A percentile compares a stretch with the other conserved stretches of the same genome.
Evolutionary conservation across 2,329 filamentous ascomycete species (phyloP).

Genomic region (Venturia asperata): DNA sequence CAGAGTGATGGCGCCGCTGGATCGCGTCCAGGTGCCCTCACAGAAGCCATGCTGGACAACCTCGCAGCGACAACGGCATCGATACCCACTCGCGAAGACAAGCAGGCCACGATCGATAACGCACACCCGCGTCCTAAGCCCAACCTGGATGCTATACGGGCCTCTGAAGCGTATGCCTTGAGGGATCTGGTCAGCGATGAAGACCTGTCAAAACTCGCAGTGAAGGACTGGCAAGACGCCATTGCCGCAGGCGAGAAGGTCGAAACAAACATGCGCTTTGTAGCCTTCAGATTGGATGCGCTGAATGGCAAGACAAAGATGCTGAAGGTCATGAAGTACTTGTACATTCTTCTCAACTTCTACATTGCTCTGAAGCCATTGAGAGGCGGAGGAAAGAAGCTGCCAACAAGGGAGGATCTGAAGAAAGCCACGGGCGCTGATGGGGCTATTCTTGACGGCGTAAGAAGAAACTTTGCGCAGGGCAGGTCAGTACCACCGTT

Average conservation of each 20-base stretch:
- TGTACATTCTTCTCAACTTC: slow-evolving; percentile 44
- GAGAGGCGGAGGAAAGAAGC: slow-evolving; percentile 34
- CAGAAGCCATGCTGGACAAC: slow-evolving; percentile 23
- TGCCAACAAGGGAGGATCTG: slow-evolving; percentile 58
- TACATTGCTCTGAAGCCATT: slow-evolving; percentile 33
- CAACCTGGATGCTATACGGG: slow-evolving; percentile 58
- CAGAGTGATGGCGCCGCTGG: slow-evolving; percentile 31
- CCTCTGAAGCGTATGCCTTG: slow-evolving; percentile 66
- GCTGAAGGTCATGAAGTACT: slow-evolving; percentile 45
- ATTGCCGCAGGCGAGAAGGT: slow-evolving; percentile 53
- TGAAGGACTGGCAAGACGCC: slow-evolving; percentile 68
- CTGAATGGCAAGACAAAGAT: slow-evolving; percentile 46
- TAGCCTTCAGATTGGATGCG: slow-evolving; percentile 56
- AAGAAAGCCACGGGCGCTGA: slow-evolving; percentile 49
- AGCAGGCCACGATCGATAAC: slow-evolving; percentile 57
- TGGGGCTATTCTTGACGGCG: slow-evolving; percentile 56
- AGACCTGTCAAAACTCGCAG: slow-evolving; percentile 55
- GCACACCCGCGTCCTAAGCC: slow-evolving; percentile 66
- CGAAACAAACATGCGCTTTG: slow-evolving; percentile 53
- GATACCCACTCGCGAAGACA: slow-evolving; percentile 57
- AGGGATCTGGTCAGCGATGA: slow-evolving; percentile 60
- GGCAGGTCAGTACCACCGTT: slow-evolving; percentile 32
- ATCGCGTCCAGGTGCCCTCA: slow-evolving; percentile 22
- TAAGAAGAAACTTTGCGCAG: slow-evolving; percentile 63
- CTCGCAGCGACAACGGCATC: slow-evolving; percentile 9